Percentiles rank a stretch among this genome's conserved stretches.
phyloP scores from a whole-genome alignment of 1,284 basidiomycete genomes.

The Melampsora abietis-canadensis region DNA sequence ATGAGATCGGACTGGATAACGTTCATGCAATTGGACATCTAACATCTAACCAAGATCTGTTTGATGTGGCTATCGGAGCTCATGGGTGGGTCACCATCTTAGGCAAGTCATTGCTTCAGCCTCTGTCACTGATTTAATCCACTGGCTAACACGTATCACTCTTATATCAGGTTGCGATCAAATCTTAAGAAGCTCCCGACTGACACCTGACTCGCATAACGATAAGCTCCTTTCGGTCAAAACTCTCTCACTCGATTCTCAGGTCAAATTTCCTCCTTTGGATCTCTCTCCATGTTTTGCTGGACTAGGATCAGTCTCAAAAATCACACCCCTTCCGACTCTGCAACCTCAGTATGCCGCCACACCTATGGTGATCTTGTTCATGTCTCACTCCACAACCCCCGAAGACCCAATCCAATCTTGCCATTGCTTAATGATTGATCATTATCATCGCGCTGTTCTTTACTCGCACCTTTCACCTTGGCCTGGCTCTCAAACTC shows the following conservation, averaged over 20 bases:
- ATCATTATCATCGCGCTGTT: constrained; percentile 30
- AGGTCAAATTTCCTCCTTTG: constrained; percentile 15
- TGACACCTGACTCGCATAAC: background rate
- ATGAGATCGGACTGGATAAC: constrained; percentile 12
- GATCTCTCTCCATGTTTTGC: background rate
- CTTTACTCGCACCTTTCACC: constrained; percentile 15
- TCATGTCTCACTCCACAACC: constrained; percentile 9
- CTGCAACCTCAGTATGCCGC: constrained; percentile 11
- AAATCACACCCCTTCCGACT: constrained; percentile 4
- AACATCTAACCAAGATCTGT: constrained; percentile 14
- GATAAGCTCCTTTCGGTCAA: background rate
- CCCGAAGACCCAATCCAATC: background rate
- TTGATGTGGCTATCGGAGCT: constrained; percentile 30
- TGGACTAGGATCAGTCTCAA: background rate
- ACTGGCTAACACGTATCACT: background rate
- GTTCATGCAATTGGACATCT: constrained; percentile 2
- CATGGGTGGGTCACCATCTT: constrained; percentile 36
- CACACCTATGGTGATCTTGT: constrained; percentile 12
- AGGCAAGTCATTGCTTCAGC: constrained; percentile 11
- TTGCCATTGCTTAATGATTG: constrained; percentile 19
- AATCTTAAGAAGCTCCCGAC: constrained; percentile 2
- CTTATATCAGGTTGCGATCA: constrained; percentile 9
- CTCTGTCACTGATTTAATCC: background rate
- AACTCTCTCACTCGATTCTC: constrained; percentile 3
- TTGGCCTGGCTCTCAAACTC: constrained; percentile 15